A percentile compares a stretch with the other conserved stretches of the same genome.
These are phyloP conservation scores for Fusarium aywerte DNA, from an alignment of 2,329 filamentous ascomycete species.

Conservation along the genomic window DNA sequence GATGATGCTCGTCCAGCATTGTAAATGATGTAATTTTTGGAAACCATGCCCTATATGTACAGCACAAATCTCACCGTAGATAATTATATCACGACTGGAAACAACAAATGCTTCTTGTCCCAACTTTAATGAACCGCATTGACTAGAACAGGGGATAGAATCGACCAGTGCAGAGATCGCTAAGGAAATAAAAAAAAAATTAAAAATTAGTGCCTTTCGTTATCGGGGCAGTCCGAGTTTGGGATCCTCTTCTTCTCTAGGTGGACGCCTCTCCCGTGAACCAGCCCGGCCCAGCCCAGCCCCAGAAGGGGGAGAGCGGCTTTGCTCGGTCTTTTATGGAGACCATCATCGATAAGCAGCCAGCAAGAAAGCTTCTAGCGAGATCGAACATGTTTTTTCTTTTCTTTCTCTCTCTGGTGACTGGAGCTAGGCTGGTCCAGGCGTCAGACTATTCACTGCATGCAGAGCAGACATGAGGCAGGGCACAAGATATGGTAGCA, in stretches of 20 bases:
- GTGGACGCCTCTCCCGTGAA: slow-evolving; percentile 36
- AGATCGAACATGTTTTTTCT: slow-evolving; percentile 26
- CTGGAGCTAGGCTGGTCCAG: slow-evolving; percentile 5
- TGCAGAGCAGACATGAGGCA: slow-evolving; percentile 12
- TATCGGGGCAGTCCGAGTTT: slow-evolving; percentile 28
- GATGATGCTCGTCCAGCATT: slow-evolving; percentile 27
- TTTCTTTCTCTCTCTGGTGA: background rate
- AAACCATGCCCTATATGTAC: background rate
- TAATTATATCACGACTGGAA: slow-evolving; percentile 2
- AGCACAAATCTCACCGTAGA: slow-evolving; percentile 3
- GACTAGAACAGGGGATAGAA: slow-evolving; percentile 7
- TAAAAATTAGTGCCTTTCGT: slow-evolving; percentile 20
- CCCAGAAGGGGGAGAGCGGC: slow-evolving; percentile 31
- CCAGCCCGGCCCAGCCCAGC: background rate
- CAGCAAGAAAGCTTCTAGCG: slow-evolving; percentile 22
- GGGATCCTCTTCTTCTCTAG: slow-evolving; percentile 20
- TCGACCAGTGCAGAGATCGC: slow-evolving; percentile 3
- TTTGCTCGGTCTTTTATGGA: slow-evolving; percentile 40
- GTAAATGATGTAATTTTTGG: background rate
- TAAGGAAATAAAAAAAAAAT: slow-evolving; percentile 15
- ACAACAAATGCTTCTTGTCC: background rate
- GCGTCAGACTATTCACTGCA: slow-evolving; percentile 1
- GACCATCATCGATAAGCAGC: slow-evolving; percentile 27
- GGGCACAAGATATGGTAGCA: slow-evolving; percentile 21
- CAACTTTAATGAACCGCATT: background rate